Conservation (phyloP, 495 filamentous ascomycete species). For the Clavariopsis aquatica region DNA sequence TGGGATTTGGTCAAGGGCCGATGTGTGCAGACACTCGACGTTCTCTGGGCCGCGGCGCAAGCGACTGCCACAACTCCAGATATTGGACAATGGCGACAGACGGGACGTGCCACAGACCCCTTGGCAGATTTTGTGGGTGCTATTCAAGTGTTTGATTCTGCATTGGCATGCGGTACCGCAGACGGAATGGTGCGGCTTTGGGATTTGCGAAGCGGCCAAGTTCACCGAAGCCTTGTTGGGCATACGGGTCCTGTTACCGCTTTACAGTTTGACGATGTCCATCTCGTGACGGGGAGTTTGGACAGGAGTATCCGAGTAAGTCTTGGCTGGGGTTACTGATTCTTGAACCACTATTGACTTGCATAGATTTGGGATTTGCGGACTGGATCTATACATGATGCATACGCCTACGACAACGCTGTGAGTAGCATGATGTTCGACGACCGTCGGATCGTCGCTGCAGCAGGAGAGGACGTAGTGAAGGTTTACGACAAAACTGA, state of each 20-base stretch:
- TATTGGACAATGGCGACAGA: slow-evolving; percentile 54
- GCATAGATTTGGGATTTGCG: slow-evolving; percentile 96
- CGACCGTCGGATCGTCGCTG: slow-evolving; percentile 81
- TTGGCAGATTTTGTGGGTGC: slow-evolving; percentile 93
- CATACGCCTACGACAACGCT: slow-evolving; percentile 90
- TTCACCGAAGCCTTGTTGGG: slow-evolving; percentile 92
- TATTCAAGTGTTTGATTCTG: slow-evolving; percentile 94
- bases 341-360: neutral
- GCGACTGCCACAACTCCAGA: slow-evolving; percentile 51
- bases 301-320: slow-evolving; percentile 93
- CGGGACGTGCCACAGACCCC: slow-evolving; percentile 61
- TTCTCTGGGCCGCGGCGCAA: slow-evolving; percentile 98
- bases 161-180: slow-evolving; percentile 94
- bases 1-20: slow-evolving; percentile 96
- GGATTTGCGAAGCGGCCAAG: slow-evolving; percentile 95
- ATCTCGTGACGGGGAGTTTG: slow-evolving; percentile 89
- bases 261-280: slow-evolving; percentile 94
- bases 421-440: slow-evolving; percentile 99
- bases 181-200: slow-evolving; percentile 97
- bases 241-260: slow-evolving; percentile 95
- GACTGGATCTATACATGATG: slow-evolving; percentile 93
- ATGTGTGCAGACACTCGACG: slow-evolving; percentile 95
- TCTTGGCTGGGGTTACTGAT: neutral
- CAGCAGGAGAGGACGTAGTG: slow-evolving; percentile 86
- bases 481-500: slow-evolving; percentile 99